Conservation (phyloP, 2,329 filamentous ascomycete genomes). For the Fusarium robinianum region DNA sequence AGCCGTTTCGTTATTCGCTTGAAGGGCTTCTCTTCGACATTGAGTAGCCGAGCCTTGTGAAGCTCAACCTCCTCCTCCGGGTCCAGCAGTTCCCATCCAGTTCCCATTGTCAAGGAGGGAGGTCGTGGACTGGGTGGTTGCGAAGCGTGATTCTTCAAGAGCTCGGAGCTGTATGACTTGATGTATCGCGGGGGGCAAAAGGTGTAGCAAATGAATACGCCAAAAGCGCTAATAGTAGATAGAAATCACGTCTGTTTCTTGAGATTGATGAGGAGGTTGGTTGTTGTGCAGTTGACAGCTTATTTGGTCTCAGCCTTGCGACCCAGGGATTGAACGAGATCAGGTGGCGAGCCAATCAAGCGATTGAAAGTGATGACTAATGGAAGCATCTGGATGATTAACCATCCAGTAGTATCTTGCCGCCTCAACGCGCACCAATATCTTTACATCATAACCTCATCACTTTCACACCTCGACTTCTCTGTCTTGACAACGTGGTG, state of each 20-base stretch:
- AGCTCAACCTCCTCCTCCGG: constrained; percentile 80
- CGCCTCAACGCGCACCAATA: constrained; percentile 1
- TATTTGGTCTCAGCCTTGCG: constrained; percentile 29
- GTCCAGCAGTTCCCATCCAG: constrained; percentile 69
- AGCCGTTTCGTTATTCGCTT: constrained; percentile 85
- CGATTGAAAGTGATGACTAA: constrained; percentile 29
- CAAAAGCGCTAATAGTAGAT: no score
- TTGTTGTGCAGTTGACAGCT: neutral
- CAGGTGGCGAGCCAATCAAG: constrained; percentile 24
- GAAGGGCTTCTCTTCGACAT: constrained; percentile 91
- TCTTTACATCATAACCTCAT: constrained; percentile 6
- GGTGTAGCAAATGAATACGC: neutral
- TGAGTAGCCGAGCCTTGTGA: constrained; percentile 83
- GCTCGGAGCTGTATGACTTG: no score
- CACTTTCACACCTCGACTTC: constrained; percentile 4
- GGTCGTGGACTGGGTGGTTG: neutral
- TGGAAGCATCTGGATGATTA: constrained; percentile 22
- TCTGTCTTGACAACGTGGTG: no score
- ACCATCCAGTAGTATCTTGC: no score
- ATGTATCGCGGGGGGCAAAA: neutral
- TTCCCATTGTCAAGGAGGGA: constrained; percentile 43
- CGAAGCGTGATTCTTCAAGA: constrained; percentile 7
- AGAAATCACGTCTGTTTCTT: neutral
- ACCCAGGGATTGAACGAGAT: constrained; percentile 10
- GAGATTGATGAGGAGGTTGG: neutral